phyloP scores from a whole-genome alignment of 129 eudicot genomes.

The Helianthus tuberosus region DNA sequence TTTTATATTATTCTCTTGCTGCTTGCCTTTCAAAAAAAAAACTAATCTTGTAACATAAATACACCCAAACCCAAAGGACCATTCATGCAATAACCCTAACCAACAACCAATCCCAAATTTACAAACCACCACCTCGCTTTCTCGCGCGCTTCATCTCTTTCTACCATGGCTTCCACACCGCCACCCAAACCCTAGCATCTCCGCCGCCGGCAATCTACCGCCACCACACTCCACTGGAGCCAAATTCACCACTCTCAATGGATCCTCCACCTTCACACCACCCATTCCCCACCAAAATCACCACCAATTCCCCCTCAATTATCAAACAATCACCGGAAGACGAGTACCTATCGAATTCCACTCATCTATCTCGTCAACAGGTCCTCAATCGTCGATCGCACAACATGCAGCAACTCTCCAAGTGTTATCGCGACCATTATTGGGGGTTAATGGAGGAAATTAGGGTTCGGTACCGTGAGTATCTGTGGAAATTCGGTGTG shows the following conservation, averaged over 20 bases:
- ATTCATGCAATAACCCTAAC: background rate
- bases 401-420: conserved; percentile 38
- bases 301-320: conserved; percentile 19
- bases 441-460: conserved; percentile 62
- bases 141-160: conserved; percentile 16
- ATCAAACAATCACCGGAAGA: conserved; percentile 37
- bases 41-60: too few species aligned
- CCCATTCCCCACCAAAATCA: background rate
- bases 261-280: conserved; percentile 9
- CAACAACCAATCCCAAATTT: background rate
- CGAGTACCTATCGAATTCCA: conserved; percentile 31
- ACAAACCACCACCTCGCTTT: conserved; percentile 24
- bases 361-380: conserved; percentile 44
- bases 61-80: background rate
- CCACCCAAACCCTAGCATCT: conserved; percentile 38
- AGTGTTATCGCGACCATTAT: conserved; percentile 47
- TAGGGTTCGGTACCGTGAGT: conserved; percentile 41
- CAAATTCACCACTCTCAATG: conserved; percentile 12
- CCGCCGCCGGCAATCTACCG: background rate
- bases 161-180: conserved; percentile 31
- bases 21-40: too few species aligned
- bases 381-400: conserved; percentile 46
- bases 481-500: conserved; percentile 54
- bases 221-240: background rate
- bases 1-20: too few species aligned